phyloP scores from a whole-genome alignment of 225 moss, liverwort and hornwort species.

The Ulota crispa region DNA sequence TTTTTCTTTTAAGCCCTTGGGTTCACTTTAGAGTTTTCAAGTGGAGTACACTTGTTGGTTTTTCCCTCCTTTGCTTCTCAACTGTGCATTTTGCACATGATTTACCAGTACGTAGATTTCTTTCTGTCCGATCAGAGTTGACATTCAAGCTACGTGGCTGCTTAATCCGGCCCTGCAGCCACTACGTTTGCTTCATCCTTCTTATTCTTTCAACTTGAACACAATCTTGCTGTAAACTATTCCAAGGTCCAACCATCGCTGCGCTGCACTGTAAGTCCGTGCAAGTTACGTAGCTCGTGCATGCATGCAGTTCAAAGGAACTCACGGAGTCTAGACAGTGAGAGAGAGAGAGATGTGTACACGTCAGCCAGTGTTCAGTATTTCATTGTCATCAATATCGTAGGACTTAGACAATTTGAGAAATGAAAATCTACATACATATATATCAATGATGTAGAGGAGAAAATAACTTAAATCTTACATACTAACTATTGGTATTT shows the following conservation, averaged over 20 bases:
- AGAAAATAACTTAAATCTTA: slow-evolving; percentile 23
- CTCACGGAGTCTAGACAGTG: background rate
- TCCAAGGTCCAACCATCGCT: background rate
- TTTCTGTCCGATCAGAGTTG: background rate
- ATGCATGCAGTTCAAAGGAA: background rate
- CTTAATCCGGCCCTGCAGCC: background rate
- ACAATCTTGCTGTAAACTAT: background rate
- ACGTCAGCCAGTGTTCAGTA: background rate
- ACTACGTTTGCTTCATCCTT: background rate
- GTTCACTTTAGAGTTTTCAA: background rate
- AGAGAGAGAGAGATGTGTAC: no score
- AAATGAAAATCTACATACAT: background rate
- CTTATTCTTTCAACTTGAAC: background rate
- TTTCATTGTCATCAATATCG: background rate
- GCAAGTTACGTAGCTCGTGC: background rate
- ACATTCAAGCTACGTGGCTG: background rate
- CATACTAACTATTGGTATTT: slow-evolving; percentile 41
- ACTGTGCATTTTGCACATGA: background rate
- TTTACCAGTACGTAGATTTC: background rate
- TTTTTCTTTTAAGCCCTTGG: background rate
- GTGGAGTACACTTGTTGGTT: background rate
- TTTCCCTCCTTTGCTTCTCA: background rate
- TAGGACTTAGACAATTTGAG: background rate
- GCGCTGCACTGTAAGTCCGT: background rate
- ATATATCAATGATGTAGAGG: background rate